phyloP scores from a whole-genome alignment of 1,139 yeast genomes.

The Pneumocystis wakefieldiae region DNA sequence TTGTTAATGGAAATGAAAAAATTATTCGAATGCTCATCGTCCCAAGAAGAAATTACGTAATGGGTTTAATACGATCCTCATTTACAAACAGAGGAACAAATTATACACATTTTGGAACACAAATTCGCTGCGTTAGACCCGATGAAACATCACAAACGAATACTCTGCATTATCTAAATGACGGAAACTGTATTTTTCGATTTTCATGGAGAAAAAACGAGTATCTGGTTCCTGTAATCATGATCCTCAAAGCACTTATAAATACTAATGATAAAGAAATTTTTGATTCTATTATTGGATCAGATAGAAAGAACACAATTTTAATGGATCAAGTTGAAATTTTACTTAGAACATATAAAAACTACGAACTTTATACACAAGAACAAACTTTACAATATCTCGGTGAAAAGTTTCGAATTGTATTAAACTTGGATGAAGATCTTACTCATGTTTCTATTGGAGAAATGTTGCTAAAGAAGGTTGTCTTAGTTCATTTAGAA shows the following conservation, averaged over 20 bases:
- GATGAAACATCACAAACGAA: slow-evolving; percentile 97
- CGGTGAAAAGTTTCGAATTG: slow-evolving; percentile 92
- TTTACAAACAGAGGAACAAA: slow-evolving; percentile 87
- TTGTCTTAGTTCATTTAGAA: slow-evolving; percentile 77
- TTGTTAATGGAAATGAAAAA: slow-evolving; percentile 93
- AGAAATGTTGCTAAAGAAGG: slow-evolving; percentile 59
- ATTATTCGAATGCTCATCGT: slow-evolving; percentile 93
- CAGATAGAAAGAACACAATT: slow-evolving; percentile 75
- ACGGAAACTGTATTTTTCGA: slow-evolving; percentile 91
- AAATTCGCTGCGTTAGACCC: slow-evolving; percentile 84
- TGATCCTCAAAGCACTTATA: slow-evolving; percentile 77
- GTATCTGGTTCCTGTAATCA: slow-evolving; percentile 79
- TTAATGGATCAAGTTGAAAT: slow-evolving; percentile 95
- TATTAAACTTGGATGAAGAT: slow-evolving; percentile 78
- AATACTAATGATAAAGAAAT: slow-evolving; percentile 91
- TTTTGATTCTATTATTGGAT: slow-evolving; percentile 88
- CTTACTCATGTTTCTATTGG: slow-evolving; percentile 85
- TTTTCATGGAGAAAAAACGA: slow-evolving; percentile 96
- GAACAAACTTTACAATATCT: slow-evolving; percentile 81
- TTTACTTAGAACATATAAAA: slow-evolving; percentile 72
- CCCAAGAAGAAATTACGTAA: slow-evolving; percentile 92
- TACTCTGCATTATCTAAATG: slow-evolving; percentile 84
- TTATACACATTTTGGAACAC: slow-evolving; percentile 82
- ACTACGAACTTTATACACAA: slow-evolving; percentile 60
- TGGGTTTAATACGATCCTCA: slow-evolving; percentile 93